Conservation (phyloP, 2,329 filamentous ascomycete genomes). For the Alternaria brassicae region DNA sequence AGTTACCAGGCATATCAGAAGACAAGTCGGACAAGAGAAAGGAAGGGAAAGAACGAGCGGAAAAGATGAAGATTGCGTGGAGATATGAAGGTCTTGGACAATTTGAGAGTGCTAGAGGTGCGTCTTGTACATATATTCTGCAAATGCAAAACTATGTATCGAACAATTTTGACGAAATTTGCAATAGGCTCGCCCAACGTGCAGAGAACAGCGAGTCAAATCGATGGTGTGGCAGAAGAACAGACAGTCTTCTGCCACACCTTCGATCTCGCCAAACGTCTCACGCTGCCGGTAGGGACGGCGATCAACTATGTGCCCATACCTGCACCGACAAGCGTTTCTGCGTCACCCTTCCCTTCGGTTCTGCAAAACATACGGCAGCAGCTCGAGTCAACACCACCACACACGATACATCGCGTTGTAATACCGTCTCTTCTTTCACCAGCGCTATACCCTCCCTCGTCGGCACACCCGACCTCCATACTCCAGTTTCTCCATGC, state of each 20-base stretch:
- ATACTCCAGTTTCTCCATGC: slow-evolving; percentile 82
- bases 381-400: slow-evolving; percentile 57
- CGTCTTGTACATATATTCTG: slow-evolving; percentile 43
- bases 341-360: slow-evolving; percentile 64
- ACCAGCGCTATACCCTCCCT: slow-evolving; percentile 79
- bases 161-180: slow-evolving; percentile 24
- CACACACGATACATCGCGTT: slow-evolving; percentile 75
- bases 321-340: slow-evolving; percentile 61
- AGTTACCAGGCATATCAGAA: slow-evolving; percentile 75
- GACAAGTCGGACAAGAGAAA: slow-evolving; percentile 46
- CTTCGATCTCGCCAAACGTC: slow-evolving; percentile 61
- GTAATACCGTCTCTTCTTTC: slow-evolving; percentile 86
- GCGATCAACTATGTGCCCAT: slow-evolving; percentile 61
- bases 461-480: slow-evolving; percentile 72
- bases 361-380: slow-evolving; percentile 70
- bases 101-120: slow-evolving; percentile 71
- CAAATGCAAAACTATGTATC: slow-evolving; percentile 20
- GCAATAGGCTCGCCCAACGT: slow-evolving; percentile 29
- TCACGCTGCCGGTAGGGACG: slow-evolving; percentile 51
- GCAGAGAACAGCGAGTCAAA: slow-evolving; percentile 25
- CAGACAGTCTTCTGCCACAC: slow-evolving; percentile 57
- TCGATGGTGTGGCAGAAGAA: slow-evolving; percentile 59
- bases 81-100: slow-evolving; percentile 86
- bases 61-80: slow-evolving; percentile 99
- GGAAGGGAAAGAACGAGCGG: slow-evolving; percentile 46